Percentiles rank a stretch among this genome's conserved stretches.
Evolutionary conservation across 345 rosid species (phyloP).

Genomic region (Populus euphratica): DNA sequence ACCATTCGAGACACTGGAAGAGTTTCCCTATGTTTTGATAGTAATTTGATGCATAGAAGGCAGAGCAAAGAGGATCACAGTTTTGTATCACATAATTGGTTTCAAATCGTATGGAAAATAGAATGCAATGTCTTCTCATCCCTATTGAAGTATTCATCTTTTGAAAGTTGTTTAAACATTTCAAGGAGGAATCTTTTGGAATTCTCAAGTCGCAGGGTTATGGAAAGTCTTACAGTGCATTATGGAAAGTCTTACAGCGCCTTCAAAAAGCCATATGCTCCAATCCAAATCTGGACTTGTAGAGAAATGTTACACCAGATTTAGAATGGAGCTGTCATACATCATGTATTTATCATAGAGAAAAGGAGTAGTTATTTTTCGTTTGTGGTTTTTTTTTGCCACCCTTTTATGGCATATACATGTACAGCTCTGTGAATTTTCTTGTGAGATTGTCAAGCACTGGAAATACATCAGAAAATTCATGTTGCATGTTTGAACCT

Average conservation of each 20-base stretch:
- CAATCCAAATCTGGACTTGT: conserved; percentile 22
- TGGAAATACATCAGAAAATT: conserved; percentile 6
- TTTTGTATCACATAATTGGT: neutral
- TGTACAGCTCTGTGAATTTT: neutral
- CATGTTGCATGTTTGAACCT: neutral
- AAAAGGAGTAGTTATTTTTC: neutral
- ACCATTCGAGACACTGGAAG: conserved; percentile 67
- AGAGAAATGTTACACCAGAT: conserved; percentile 16
- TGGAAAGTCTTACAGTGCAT: neutral
- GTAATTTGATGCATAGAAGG: neutral
- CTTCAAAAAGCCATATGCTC: conserved; percentile 14
- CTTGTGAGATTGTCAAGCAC: neutral
- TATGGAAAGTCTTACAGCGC: neutral
- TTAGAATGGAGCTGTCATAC: conserved; percentile 27
- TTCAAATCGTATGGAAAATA: neutral
- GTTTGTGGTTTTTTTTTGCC: neutral
- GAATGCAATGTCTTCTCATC: neutral
- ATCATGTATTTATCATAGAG: neutral
- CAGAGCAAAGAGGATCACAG: neutral
- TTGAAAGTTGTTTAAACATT: neutral
- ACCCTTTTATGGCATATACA: neutral
- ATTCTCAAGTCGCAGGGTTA: neutral
- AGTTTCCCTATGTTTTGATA: conserved; percentile 71
- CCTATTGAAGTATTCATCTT: neutral
- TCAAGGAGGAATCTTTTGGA: neutral